These are phyloP conservation scores for Petunia axillaris DNA, from an alignment of 257 asterid genomes.

Conservation along the genomic window DNA sequence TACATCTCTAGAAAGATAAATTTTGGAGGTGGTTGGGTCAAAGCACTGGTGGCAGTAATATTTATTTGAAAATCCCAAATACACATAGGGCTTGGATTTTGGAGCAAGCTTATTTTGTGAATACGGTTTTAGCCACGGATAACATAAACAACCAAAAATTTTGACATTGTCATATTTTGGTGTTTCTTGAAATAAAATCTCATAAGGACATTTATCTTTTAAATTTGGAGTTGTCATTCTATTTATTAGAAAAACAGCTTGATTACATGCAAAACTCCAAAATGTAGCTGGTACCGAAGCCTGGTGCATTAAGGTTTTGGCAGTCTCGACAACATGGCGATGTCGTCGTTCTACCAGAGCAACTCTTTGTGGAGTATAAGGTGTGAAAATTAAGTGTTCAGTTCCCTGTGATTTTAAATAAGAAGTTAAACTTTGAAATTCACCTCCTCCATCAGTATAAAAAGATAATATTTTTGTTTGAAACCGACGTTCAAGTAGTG, in stretches of 20 bases:
- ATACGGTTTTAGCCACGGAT: too few species aligned
- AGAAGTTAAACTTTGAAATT: too few species aligned
- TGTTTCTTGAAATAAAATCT: background rate
- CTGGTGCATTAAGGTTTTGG: background rate
- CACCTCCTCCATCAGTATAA: background rate
- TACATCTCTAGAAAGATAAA: background rate
- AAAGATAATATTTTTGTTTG: background rate
- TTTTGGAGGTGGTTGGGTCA: background rate
- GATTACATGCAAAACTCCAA: too few species aligned
- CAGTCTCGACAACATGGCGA: background rate
- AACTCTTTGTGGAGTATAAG: too few species aligned
- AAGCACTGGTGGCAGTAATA: too few species aligned
- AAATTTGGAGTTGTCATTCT: background rate
- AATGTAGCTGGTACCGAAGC: background rate
- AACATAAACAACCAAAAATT: background rate
- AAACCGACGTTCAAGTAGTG: too few species aligned
- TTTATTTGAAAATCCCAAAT: background rate
- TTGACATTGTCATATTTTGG: background rate
- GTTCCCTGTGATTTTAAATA: too few species aligned
- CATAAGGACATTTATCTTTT: background rate
- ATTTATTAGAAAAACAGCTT: too few species aligned
- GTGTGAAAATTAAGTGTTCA: too few species aligned
- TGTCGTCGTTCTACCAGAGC: background rate
- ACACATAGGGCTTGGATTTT: too few species aligned
- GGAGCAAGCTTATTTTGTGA: too few species aligned